Base-by-base conservation (phyloP, 192 early-diverging fungal species). In the Umbelopsis sp. region DNA sequence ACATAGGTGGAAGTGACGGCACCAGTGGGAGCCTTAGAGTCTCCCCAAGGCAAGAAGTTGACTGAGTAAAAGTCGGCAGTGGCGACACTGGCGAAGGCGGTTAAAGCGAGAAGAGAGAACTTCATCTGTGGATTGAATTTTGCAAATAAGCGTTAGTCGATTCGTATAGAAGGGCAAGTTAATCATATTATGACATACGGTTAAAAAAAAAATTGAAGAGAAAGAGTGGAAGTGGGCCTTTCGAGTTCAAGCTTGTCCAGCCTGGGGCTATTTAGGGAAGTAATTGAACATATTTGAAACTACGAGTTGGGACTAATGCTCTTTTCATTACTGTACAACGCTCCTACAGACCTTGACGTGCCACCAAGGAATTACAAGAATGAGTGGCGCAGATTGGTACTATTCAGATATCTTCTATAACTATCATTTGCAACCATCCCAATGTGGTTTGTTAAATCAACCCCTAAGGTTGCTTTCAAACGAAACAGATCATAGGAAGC, bases 221-320 rank as follows among this genome's bases (percentile, higher is more conserved):
- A 49, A 49, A 49, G 47, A 49, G 47, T 49, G 47, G 47, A 49
- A 49, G 47, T 41, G 47, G 47, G 47, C 47, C 47, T 49, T n/a
- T 49, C n/a, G 20, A 17, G 47, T 16, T 49, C 47, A 49, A 49
- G 2, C 4, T 12, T 41, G 47, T 17, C 47, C n/a, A 21, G 47
- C 47, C 47, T 6, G 1, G n/a, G n/a, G 47, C 47, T 49, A 49
- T 49, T 49, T 49, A 49, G 47, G 47, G 47, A 21, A 49, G 47
- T 17, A 21, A 21, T n/a, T n/a, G 14, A 1, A 17, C n/a, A 17
- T 4, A 16, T 49, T 49, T 49, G 47, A 49, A 49, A 49, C 47
- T 49, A 49, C 47, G 47, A 49, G 47, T 49, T 49, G 16, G 47
- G 4, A 16, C 47, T 49, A 49, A 49, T 49, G 47, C 47, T 17